Evolutionary conservation across 2,329 filamentous ascomycete species (phyloP).

Genomic region (Akanthomyces muscarius): DNA sequence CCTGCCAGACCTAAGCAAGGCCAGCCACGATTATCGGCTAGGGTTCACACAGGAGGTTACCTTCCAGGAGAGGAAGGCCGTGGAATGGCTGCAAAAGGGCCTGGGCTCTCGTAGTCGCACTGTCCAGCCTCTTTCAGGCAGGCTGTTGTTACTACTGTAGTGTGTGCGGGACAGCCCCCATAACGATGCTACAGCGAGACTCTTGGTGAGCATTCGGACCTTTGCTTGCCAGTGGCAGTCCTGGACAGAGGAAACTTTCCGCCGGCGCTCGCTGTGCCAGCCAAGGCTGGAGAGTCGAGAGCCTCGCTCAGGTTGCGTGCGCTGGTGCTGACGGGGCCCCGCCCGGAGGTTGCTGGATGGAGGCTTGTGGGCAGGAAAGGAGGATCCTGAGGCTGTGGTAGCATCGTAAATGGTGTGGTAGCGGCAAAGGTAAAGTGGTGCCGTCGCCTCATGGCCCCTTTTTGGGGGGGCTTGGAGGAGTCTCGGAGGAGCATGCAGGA

Average conservation of each 20-base stretch:
- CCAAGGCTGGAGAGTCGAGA: constrained; percentile 5
- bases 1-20: not conserved
- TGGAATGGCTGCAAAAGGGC: not conserved
- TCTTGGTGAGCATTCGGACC: not conserved
- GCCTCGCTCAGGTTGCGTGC: not conserved
- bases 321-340: constrained; percentile 4
- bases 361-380: not conserved
- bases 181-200: not conserved
- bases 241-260: not conserved
- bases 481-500: not conserved
- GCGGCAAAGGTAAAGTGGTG: constrained; percentile 8
- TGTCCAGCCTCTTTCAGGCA: constrained; percentile 6
- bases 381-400: constrained; percentile 5
- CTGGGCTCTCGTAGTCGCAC: not conserved
- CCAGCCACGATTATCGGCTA: not conserved
- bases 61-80: constrained; percentile 12
- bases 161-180: not conserved
- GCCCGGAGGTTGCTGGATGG: constrained; percentile 4
- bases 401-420: constrained; percentile 7
- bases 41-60: not conserved
- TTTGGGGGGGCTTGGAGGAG: not conserved
- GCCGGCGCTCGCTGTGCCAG: not conserved
- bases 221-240: not conserved
- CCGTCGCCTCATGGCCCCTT: constrained; percentile 9
- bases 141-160: not conserved